Evolutionary conservation across 2,329 filamentous ascomycete genomes (phyloP).

Genomic region (Neophaeococcomyces mojaviensis): DNA sequence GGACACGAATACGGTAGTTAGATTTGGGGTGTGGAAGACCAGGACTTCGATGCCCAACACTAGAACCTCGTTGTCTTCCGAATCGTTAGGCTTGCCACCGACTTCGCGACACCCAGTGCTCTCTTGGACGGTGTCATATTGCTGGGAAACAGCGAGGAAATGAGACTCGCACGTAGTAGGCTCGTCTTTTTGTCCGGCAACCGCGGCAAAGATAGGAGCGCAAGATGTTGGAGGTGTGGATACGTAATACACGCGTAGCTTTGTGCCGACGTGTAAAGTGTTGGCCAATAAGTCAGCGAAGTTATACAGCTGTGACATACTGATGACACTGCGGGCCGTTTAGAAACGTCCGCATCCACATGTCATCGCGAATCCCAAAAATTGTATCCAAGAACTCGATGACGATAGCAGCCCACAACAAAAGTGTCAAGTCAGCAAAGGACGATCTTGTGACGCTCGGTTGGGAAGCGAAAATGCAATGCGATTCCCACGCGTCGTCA

Average conservation of each 20-base stretch:
- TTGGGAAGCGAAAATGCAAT: not conserved
- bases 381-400: no score
- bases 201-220: conserved; percentile 69
- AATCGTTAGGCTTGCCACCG: conserved; percentile 6
- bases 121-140: conserved; percentile 23
- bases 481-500: not conserved
- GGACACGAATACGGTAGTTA: conserved; percentile 86
- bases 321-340: not conserved
- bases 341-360: not conserved
- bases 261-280: conserved; percentile 31
- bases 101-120: not conserved
- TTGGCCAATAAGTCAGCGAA: conserved; percentile 8
- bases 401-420: not conserved
- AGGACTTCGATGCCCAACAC: conserved; percentile 80
- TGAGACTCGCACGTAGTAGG: conserved; percentile 82
- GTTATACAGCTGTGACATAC: not conserved
- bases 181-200: conserved; percentile 63
- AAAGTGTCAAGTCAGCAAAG: not conserved
- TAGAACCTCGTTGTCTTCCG: conserved; percentile 48
- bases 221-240: conserved; percentile 73
- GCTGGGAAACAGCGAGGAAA: conserved; percentile 54
- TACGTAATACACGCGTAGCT: conserved; percentile 73
- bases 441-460: not conserved
- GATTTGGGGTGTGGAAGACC: conserved; percentile 71
- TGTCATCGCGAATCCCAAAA: no score